phyloP scores from a whole-genome alignment of 192 early-diverging fungal genomes.

The Spizellomyces punctatus region DNA sequence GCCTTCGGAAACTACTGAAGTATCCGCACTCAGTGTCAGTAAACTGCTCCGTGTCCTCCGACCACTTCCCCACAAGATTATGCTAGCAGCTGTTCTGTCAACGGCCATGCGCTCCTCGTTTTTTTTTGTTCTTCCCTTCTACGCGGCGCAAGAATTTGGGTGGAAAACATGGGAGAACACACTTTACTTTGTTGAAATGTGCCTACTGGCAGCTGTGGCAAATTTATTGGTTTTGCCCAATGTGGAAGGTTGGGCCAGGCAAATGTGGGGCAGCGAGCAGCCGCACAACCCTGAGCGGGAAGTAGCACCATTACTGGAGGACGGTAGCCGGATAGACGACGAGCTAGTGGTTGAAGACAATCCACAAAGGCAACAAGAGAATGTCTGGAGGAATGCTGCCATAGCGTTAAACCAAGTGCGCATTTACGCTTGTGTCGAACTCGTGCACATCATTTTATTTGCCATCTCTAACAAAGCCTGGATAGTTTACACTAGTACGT shows the following conservation, averaged over 20 bases:
- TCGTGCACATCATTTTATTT: slow-evolving; percentile 6
- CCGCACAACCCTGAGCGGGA: background rate
- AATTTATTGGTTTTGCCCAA: background rate
- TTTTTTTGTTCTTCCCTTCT: slow-evolving; percentile 8
- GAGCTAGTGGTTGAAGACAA: background rate
- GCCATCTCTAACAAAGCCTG: background rate
- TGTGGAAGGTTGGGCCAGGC: background rate
- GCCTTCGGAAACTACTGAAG: background rate
- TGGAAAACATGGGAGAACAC: slow-evolving; percentile 28
- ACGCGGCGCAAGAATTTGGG: slow-evolving; percentile 7
- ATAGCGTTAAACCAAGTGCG: slow-evolving; percentile 4
- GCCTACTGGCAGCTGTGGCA: background rate
- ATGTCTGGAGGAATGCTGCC: background rate
- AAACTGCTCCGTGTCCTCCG: background rate
- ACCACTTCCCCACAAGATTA: background rate
- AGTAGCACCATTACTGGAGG: background rate
- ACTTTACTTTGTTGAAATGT: background rate
- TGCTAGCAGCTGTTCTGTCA: background rate
- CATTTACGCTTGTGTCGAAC: background rate
- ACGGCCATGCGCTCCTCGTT: background rate
- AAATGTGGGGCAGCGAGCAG: background rate
- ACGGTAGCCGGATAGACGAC: background rate
- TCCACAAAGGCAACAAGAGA: background rate
- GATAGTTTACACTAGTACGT: slow-evolving; percentile 9
- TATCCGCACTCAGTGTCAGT: too few relatives aligned